phyloP scores from a whole-genome alignment of 2,329 filamentous ascomycete species.

The Colletotrichum orchidophilum region DNA sequence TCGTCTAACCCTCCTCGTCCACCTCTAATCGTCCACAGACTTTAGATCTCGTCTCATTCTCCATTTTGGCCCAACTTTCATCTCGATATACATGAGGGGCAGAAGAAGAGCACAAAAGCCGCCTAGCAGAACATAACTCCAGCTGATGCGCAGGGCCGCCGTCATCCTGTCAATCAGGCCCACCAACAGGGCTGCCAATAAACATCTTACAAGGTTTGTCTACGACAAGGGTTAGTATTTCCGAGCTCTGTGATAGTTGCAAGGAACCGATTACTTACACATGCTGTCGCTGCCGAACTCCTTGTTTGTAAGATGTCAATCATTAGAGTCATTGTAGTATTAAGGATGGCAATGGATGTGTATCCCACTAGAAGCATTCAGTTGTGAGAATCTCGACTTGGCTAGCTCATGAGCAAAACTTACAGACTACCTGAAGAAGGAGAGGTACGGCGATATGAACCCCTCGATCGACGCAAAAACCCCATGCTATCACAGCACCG shows the following conservation, averaged over 20 bases:
- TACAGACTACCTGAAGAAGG: slow-evolving; percentile 38
- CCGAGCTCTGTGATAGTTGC: accelerated
- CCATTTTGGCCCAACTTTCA: slow-evolving; percentile 37
- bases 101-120: slow-evolving; percentile 33
- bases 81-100: slow-evolving; percentile 37
- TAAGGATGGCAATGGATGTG: slow-evolving; percentile 43
- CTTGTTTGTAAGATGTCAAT: slow-evolving; percentile 42
- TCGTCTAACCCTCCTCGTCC: too few species aligned
- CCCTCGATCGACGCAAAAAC: slow-evolving; percentile 38
- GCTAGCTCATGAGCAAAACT: slow-evolving; percentile 9
- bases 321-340: slow-evolving; percentile 44
- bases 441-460: slow-evolving; percentile 39
- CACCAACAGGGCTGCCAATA: slow-evolving; percentile 40
- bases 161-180: slow-evolving; percentile 41
- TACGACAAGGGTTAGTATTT: slow-evolving; percentile 7
- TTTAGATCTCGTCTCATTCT: slow-evolving; percentile 14
- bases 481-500: slow-evolving; percentile 40
- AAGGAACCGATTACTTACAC: slow-evolving; percentile 28
- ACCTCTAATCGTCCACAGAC: slow-evolving; percentile 11
- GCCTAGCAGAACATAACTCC: slow-evolving; percentile 37
- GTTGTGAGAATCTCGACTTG: neutral
- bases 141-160: slow-evolving; percentile 30
- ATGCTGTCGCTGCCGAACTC: slow-evolving; percentile 43
- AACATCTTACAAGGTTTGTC: slow-evolving; percentile 44
- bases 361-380: slow-evolving; percentile 38